Evolutionary conservation across 2,329 filamentous ascomycete species (phyloP).

Genomic region (Talaromyces piceae): DNA sequence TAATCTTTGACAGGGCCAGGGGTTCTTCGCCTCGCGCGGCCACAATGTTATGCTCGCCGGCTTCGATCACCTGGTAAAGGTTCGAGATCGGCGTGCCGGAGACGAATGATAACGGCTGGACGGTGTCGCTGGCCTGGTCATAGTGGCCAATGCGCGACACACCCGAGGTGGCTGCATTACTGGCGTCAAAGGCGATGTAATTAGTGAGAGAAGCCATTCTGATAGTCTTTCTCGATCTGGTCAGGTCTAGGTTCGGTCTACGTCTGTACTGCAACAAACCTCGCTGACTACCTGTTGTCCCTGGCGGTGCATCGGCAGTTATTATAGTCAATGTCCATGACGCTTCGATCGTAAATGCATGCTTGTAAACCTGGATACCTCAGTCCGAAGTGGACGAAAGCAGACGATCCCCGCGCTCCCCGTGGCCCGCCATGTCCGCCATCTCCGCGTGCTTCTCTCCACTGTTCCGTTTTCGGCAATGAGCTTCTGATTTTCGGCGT

Average conservation of each 20-base stretch:
- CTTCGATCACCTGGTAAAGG: slow-evolving; percentile 48
- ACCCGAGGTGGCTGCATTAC: slow-evolving; percentile 5
- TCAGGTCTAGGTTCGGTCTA: background rate
- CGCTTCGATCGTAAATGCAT: background rate
- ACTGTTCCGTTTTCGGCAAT: background rate
- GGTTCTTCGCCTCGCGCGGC: background rate
- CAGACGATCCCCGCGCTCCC: slow-evolving; percentile 1
- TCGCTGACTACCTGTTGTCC: background rate
- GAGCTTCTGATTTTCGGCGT: background rate
- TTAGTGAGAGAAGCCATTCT: slow-evolving; percentile 20
- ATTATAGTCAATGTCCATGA: background rate
- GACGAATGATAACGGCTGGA: slow-evolving; percentile 39
- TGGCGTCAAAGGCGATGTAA: slow-evolving; percentile 28
- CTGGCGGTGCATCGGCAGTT: background rate
- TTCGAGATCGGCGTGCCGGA: slow-evolving; percentile 37
- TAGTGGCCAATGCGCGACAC: slow-evolving; percentile 35
- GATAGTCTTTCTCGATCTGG: background rate
- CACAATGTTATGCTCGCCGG: slow-evolving; percentile 32
- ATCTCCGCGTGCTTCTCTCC: background rate
- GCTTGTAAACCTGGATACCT: background rate
- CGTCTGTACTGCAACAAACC: background rate
- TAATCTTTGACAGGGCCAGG: slow-evolving; percentile 15
- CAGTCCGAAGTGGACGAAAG: background rate
- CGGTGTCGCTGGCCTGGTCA: slow-evolving; percentile 25
- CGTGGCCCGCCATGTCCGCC: background rate